Base-by-base conservation (phyloP, 805 yeast genomes). In the Geotrichum ghanense region DNA sequence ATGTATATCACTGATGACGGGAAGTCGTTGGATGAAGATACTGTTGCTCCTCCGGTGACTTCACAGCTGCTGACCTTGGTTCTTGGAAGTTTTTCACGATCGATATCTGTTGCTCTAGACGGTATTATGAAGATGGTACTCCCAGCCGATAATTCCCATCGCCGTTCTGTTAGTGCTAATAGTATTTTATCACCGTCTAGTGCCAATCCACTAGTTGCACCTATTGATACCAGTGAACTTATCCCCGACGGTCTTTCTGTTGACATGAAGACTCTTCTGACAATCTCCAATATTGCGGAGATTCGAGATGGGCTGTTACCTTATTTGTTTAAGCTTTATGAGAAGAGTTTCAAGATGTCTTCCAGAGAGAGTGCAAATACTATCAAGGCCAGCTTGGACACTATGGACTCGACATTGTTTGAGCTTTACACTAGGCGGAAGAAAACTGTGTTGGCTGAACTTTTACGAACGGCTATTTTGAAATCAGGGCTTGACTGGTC, bases 201-300 rank as follows among this genome's bases (percentile, higher is more conserved):
- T 5, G 53, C 65, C 14, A 65, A 61, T 64, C 19, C 60, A 66
- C 43, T 66, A 64, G 3, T 59, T 57, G 35, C 64, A 63, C 34
- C 70, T 70, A 3, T 60, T 67, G 1, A 65, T 58, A 50, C 65
- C 54, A 53, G 53, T 55, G 51, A 66, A 63, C 35, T 74, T 63
- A 45, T 63, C 60, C 55, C 75, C 56, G 51, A 61, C 56, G 50
- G 74, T 60, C 53, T 74, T 64, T 65, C 72, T 1, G 67, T 70
- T 46, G 86, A 74, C 44, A 58, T 70, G 4, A 74, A 74, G 49
- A 66, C 77, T 12, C 62, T 78, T 31, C 56, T 75, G 34, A 72
- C 82, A 0, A 58, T 80, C 40, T 71, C 79, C 40, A 81, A 80
- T 53, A 59, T 81, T 42, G 72, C 70, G 41, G 69, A 68, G 42